Evolutionary conservation across 2,329 filamentous ascomycete genomes (phyloP).

Genomic region (Acrocalymma vagum): DNA sequence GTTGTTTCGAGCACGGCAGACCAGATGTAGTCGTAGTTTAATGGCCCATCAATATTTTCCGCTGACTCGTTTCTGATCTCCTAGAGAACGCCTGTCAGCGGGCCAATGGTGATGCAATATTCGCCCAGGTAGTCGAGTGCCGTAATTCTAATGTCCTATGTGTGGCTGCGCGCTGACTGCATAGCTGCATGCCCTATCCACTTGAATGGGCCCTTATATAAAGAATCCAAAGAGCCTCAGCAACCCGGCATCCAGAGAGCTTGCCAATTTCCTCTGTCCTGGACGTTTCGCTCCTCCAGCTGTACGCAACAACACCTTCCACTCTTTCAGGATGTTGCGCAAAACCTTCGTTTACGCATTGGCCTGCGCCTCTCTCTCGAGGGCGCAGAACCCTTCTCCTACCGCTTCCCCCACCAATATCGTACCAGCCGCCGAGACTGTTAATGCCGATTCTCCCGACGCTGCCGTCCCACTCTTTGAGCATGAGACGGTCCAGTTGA

Average conservation of each 20-base stretch:
- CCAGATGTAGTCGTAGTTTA: no score
- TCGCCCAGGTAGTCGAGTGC: neutral
- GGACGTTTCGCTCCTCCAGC: neutral
- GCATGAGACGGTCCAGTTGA: conserved; percentile 31
- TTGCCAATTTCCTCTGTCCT: conserved; percentile 4
- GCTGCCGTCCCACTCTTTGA: conserved; percentile 32
- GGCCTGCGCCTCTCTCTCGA: conserved; percentile 20
- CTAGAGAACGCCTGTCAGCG: neutral
- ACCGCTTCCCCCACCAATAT: conserved; percentile 17
- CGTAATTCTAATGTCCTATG: no score
- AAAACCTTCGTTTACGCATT: conserved; percentile 19
- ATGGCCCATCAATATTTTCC: no score
- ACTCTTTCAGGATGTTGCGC: conserved; percentile 25
- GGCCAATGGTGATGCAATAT: neutral
- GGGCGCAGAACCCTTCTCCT: conserved; percentile 27
- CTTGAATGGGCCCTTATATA: no score
- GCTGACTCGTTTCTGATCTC: neutral
- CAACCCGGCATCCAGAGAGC: conserved; percentile 7
- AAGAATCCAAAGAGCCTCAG: conserved; percentile 9
- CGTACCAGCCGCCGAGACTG: conserved; percentile 34
- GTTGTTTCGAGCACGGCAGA: no score
- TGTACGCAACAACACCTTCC: neutral
- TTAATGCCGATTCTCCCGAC: conserved; percentile 22
- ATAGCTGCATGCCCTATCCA: no score
- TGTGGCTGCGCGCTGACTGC: no score